A percentile compares a stretch with the other conserved stretches of the same genome.
These are phyloP conservation scores for Millerago galiae DNA, from an alignment of 805 yeast species.

Conservation along the genomic window DNA sequence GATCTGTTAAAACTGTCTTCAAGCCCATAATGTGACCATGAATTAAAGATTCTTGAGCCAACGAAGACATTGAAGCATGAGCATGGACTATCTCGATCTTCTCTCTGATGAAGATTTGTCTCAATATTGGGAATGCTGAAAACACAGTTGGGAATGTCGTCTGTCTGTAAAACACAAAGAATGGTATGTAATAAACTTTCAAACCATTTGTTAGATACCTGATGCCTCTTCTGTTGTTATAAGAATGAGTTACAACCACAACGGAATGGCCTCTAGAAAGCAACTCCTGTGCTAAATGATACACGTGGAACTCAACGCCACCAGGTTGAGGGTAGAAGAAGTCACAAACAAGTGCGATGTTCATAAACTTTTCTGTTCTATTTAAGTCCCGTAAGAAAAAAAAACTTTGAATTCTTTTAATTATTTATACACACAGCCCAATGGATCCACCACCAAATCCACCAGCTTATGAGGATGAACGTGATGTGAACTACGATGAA, in stretches of 20 bases:
- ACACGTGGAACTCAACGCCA: slow-evolving; percentile 93
- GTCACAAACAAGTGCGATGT: slow-evolving; percentile 69
- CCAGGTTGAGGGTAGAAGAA: slow-evolving; percentile 98
- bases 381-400: background rate
- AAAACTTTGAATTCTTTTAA: background rate
- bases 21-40: slow-evolving; percentile 93
- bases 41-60: slow-evolving; percentile 87
- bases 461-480: slow-evolving; percentile 1
- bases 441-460: slow-evolving; percentile 5
- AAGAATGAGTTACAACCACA: slow-evolving; percentile 81
- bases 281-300: slow-evolving; percentile 80
- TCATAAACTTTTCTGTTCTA: background rate
- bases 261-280: slow-evolving; percentile 81
- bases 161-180: slow-evolving; percentile 71
- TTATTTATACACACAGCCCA: background rate
- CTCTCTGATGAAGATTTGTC: slow-evolving; percentile 85
- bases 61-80: slow-evolving; percentile 82
- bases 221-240: slow-evolving; percentile 76
- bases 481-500: background rate
- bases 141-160: slow-evolving; percentile 87
- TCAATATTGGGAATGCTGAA: slow-evolving; percentile 74
- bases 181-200: slow-evolving; percentile 88
- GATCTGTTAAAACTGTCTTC: slow-evolving; percentile 90
- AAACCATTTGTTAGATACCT: slow-evolving; percentile 83
- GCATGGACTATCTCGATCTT: slow-evolving; percentile 87